These are phyloP conservation scores for Fragilaria radians DNA, from an alignment of 108 stramenopile species.

Conservation along the genomic window DNA sequence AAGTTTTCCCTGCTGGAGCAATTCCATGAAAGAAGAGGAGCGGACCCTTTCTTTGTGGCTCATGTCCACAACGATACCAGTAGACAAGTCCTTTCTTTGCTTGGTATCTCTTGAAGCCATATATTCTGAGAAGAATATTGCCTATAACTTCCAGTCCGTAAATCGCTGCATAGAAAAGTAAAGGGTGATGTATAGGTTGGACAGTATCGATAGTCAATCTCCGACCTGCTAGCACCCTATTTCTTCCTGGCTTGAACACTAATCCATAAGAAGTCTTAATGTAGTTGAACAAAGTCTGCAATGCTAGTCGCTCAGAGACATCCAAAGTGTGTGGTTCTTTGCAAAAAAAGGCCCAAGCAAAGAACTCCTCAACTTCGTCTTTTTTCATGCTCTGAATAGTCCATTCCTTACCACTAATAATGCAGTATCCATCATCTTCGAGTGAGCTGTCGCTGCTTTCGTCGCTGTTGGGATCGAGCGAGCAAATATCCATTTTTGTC, in stretches of 20 bases:
- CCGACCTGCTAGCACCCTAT: constrained; percentile 12
- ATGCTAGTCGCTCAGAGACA: constrained; percentile 17
- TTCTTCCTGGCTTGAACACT: constrained; percentile 34
- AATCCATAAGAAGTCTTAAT: constrained; percentile 20
- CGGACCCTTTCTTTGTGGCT: constrained; percentile 23
- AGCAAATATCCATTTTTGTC: constrained; percentile 14
- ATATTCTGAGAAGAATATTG: constrained; percentile 17
- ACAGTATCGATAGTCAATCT: constrained; percentile 62
- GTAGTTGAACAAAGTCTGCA: constrained; percentile 33
- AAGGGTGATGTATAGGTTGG: constrained; percentile 57
- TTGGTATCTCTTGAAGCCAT: constrained; percentile 49
- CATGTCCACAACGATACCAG: constrained; percentile 48
- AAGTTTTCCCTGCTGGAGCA: constrained; percentile 60
- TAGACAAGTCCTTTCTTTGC: constrained; percentile 36
- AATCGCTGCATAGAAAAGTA: constrained; percentile 50
- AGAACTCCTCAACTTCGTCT: constrained; percentile 58
- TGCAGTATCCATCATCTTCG: not conserved
- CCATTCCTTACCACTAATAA: constrained; percentile 1
- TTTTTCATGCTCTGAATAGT: constrained; percentile 20
- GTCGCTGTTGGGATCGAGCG: constrained; percentile 4
- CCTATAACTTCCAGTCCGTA: constrained; percentile 23
- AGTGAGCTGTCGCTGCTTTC: constrained; percentile 1
- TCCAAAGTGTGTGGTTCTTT: constrained; percentile 24
- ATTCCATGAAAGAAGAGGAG: constrained; percentile 88
- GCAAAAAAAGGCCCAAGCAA: constrained; percentile 79